phyloP scores from a whole-genome alignment of 1,139 yeast species.

The Pichia sp. region DNA sequence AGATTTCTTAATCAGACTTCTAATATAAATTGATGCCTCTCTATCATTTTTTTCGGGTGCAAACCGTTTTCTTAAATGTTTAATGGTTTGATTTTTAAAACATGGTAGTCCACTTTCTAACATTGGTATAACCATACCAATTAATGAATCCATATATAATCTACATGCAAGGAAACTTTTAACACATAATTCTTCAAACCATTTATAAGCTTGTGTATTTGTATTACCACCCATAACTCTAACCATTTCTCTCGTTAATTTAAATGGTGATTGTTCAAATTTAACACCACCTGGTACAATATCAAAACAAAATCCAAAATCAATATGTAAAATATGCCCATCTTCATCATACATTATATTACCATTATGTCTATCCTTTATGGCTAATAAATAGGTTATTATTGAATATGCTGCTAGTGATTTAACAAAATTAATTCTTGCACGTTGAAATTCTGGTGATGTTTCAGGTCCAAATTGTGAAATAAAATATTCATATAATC shows the following conservation, averaged over 20 bases:
- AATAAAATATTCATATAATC: conserved; percentile 84
- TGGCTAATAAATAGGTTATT: conserved; percentile 83
- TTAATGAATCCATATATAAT: conserved; percentile 82
- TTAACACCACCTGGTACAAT: conserved; percentile 98
- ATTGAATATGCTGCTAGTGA: conserved; percentile 95
- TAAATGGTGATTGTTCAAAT: conserved; percentile 96
- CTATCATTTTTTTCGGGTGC: conserved; percentile 74
- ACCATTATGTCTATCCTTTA: conserved; percentile 98
- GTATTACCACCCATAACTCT: conserved; percentile 87
- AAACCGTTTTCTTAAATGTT: conserved; percentile 69
- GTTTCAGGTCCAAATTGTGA: conserved; percentile 93
- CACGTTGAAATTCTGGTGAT: conserved; percentile 81
- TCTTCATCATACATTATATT: conserved; percentile 96
- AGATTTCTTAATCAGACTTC: conserved; percentile 69
- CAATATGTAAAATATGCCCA: conserved; percentile 93
- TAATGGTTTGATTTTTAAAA: conserved; percentile 80
- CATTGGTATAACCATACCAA: conserved; percentile 88
- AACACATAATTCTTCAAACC: conserved; percentile 94
- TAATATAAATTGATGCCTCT: conserved; percentile 78
- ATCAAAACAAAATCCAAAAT: conserved; percentile 97
- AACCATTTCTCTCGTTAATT: conserved; percentile 93
- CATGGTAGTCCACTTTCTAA: conserved; percentile 93
- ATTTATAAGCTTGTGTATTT: conserved; percentile 78
- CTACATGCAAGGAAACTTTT: conserved; percentile 88
- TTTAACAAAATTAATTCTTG: conserved; percentile 86